phyloP scores from a whole-genome alignment of 768 basidiomycete genomes.

The Amanita muscaria region DNA sequence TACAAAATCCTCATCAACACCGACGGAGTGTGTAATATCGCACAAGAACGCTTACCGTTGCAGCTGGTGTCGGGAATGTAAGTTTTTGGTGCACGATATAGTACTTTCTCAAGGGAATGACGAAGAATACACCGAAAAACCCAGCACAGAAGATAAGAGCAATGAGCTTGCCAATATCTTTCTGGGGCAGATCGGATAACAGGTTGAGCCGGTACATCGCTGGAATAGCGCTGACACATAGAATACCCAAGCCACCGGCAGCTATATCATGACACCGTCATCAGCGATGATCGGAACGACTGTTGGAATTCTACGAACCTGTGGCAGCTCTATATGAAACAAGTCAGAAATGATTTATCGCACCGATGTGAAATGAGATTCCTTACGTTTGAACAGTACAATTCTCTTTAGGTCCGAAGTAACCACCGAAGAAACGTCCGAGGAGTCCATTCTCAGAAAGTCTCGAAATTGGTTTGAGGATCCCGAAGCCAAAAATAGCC shows the following conservation, averaged over 20 bases:
- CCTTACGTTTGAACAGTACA: constrained; percentile 50
- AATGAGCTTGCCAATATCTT: constrained; percentile 49
- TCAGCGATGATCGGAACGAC: constrained; percentile 7
- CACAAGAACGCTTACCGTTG: constrained; percentile 33
- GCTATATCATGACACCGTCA: constrained; percentile 20
- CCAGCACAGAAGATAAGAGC: constrained; percentile 44
- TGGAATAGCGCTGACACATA: constrained; percentile 52
- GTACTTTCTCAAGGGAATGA: constrained; percentile 51
- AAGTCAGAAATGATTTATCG: not conserved
- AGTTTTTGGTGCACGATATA: constrained; percentile 57
- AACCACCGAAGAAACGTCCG: constrained; percentile 39
- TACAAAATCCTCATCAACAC: constrained; percentile 10
- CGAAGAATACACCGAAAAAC: constrained; percentile 61
- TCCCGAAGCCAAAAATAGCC: constrained; percentile 53
- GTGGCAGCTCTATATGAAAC: constrained; percentile 37
- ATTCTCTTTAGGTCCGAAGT: constrained; percentile 59
- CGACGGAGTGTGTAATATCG: no score
- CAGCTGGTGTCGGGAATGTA: constrained; percentile 57
- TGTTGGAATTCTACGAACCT: constrained; percentile 21
- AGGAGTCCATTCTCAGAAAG: constrained; percentile 38
- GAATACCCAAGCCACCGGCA: constrained; percentile 49
- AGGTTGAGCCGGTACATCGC: constrained; percentile 51
- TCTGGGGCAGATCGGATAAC: constrained; percentile 32
- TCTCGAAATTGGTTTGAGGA: constrained; percentile 47
- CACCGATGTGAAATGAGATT: not conserved